Evolutionary conservation across 345 rosid genomes (phyloP), one percentile per base, ranked within the genome.

Genomic region (Boechera stricta): DNA sequence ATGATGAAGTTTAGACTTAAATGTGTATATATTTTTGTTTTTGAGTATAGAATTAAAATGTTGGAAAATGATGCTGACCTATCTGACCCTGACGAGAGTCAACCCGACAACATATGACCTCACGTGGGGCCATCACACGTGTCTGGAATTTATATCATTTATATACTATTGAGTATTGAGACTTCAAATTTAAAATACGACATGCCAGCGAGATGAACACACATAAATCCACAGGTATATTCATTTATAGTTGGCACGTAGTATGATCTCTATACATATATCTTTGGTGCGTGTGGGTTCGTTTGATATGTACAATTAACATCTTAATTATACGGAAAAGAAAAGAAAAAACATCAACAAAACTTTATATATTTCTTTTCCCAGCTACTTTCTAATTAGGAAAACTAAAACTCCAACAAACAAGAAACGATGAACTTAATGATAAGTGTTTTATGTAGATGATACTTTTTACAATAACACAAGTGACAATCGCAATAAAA

Each of bases 51-150:
- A 77, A 64, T 18, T 44, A 36, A 77, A 77, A 71, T 77, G 81
- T 77, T 77, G 77, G 77, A 49, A 77, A 71, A 71, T 77, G 81
- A 77, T 71, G 81, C 54, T 57, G 81, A 77, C 76, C 67, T 32
- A 21, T 71, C 76, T 71, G 61, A 64, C 44, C 32, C 13, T 12
- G 45, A 71, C 66, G 28, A 77, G n/a, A 5, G 80, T 77, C 80
- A 77, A 77, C 72, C 72, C 80, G 80, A 77, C 80, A 77, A 71
- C 44, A 56, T 70, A 70, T 77, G 57, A 16, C 61, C 76, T 64
- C 64, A 29, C 26, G 67, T 77, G 54, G 80, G 80, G 28, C 71
- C 80, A 70, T 70, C 60, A 69, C 60, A 77, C 76, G 80, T 70
- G 80, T 77, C 62, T 44, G 5, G 66, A 54, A 55, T 70, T 64